A percentile compares a stretch with the other conserved stretches of the same genome.
Evolutionary conservation across 2,329 filamentous ascomycete genomes (phyloP).

Genomic region (Davidsoniella australis): DNA sequence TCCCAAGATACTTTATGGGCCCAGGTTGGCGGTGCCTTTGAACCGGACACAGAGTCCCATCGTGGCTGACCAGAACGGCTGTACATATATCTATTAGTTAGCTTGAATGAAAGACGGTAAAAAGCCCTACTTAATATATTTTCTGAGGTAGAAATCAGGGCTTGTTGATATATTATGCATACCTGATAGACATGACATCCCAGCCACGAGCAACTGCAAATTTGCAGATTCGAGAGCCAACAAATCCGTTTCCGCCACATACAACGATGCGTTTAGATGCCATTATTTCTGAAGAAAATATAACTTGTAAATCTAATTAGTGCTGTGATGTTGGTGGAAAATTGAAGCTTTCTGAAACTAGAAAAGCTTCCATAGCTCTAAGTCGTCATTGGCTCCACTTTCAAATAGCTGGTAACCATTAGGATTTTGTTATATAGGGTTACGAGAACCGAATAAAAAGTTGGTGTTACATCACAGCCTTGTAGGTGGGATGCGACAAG

Average conservation of each 20-base stretch:
- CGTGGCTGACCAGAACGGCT: conserved; percentile 81
- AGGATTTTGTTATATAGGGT: no score
- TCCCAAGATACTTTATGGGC: conserved; percentile 72
- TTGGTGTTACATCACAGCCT: not conserved
- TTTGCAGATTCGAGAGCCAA: conserved; percentile 81
- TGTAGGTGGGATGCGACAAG: not conserved
- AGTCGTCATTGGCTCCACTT: no score
- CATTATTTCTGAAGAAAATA: conserved; percentile 24
- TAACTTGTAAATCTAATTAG: no score
- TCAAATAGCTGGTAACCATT: no score
- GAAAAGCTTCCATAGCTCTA: no score
- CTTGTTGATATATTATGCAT: conserved; percentile 16
- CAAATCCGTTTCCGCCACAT: conserved; percentile 83
- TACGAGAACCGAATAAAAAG: no score
- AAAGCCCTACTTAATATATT: not conserved
- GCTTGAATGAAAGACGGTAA: not conserved
- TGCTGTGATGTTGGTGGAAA: not conserved
- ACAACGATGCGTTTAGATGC: conserved; percentile 68
- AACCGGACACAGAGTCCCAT: conserved; percentile 68
- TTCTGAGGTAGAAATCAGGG: no score
- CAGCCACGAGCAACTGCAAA: conserved; percentile 71
- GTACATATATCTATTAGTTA: conserved; percentile 8
- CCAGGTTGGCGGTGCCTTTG: conserved; percentile 57
- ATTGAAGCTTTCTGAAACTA: not conserved
- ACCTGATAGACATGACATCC: conserved; percentile 89